phyloP scores from a whole-genome alignment of 306 rosid genomes.

The Medicago lupulina region DNA sequence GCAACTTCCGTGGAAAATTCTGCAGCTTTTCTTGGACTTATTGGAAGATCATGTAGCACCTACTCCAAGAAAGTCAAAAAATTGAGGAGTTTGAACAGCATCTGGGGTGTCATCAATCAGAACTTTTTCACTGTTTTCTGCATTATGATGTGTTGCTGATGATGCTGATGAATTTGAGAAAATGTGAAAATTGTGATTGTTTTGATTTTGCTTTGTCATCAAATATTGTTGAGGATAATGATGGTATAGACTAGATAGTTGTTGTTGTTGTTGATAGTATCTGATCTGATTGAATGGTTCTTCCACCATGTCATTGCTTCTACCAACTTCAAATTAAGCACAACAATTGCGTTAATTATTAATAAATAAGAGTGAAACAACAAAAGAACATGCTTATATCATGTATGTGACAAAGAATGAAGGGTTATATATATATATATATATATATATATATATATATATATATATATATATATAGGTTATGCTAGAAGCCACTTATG shows the following conservation, averaged over 20 bases:
- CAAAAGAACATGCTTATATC: background rate
- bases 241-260: conserved; percentile 33
- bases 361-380: background rate
- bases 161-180: conserved; percentile 47
- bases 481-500: no score
- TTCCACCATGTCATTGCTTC: conserved; percentile 44
- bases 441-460: no score
- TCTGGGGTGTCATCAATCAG: conserved; percentile 40
- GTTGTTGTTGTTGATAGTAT: conserved; percentile 13
- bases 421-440: background rate
- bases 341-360: background rate
- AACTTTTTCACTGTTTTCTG: conserved; percentile 44
- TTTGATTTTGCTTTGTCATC: conserved; percentile 47
- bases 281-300: conserved; percentile 37
- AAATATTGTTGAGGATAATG: conserved; percentile 41
- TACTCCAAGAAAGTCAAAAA: conserved; percentile 95
- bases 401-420: background rate
- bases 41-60: conserved; percentile 71
- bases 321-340: conserved; percentile 46
- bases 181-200: conserved; percentile 43
- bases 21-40: conserved; percentile 50
- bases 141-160: conserved; percentile 6
- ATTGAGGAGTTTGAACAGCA: conserved; percentile 56
- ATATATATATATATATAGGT: no score
- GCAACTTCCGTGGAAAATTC: conserved; percentile 46